phyloP scores from a whole-genome alignment of 352 stramenopile genomes.

The Phytophthora macrochlamydospora region DNA sequence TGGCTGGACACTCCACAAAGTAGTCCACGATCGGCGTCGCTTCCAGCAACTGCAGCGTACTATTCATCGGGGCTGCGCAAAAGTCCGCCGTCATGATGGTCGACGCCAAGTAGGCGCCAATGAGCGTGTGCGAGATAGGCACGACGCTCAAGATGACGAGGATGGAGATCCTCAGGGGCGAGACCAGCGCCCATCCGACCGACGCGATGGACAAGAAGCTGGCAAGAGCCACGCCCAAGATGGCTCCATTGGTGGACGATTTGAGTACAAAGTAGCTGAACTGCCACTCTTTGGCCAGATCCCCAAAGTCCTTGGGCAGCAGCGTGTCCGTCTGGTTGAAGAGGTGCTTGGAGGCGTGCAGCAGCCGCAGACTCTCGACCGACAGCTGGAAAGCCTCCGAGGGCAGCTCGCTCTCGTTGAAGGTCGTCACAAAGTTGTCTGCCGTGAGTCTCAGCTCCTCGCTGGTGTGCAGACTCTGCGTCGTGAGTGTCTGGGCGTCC shows the following conservation, averaged over 20 bases:
- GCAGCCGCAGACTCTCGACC: constrained; percentile 60
- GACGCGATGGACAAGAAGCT: constrained; percentile 83
- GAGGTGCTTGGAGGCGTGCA: constrained; percentile 61
- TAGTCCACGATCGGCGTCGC: constrained; percentile 55
- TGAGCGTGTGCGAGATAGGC: constrained; percentile 79
- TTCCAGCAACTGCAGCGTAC: constrained; percentile 61
- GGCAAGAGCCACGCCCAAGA: constrained; percentile 68
- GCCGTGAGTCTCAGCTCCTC: constrained; percentile 46
- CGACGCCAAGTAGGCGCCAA: constrained; percentile 78
- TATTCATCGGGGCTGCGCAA: constrained; percentile 72
- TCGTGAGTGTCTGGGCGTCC: constrained; percentile 40
- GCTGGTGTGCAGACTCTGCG: constrained; percentile 41
- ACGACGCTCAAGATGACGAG: constrained; percentile 78
- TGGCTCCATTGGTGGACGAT: constrained; percentile 80
- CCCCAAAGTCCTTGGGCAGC: constrained; percentile 64
- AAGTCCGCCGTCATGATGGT: constrained; percentile 86
- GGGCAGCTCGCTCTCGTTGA: constrained; percentile 76
- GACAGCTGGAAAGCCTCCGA: constrained; percentile 65
- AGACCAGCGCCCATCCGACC: constrained; percentile 83
- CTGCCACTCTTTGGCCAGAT: constrained; percentile 64
- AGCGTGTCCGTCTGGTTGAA: constrained; percentile 52
- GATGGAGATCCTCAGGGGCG: constrained; percentile 74
- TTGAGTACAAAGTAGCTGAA: constrained; percentile 85
- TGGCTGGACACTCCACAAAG: constrained; percentile 67
- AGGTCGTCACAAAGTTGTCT: constrained; percentile 68